Percentiles rank a stretch among this genome's conserved stretches.
Evolutionary conservation across 352 stramenopile genomes (phyloP).

Genomic region (Phytophthora fragariaefolia): DNA sequence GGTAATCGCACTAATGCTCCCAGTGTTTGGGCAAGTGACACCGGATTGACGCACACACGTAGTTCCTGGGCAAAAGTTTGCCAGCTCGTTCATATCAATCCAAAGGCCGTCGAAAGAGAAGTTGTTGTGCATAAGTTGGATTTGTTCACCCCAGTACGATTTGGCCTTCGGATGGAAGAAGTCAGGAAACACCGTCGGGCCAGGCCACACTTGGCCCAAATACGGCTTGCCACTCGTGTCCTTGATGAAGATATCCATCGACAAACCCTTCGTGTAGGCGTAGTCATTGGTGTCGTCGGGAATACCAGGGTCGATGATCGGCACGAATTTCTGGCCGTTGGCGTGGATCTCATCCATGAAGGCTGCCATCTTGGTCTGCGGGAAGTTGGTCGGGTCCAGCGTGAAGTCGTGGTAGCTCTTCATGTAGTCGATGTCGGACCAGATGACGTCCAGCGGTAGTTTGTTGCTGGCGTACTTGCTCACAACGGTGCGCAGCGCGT

Average conservation of each 20-base stretch:
- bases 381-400: slow-evolving; percentile 61
- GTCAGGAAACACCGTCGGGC: slow-evolving; percentile 80
- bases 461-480: slow-evolving; percentile 46
- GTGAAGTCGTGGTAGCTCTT: slow-evolving; percentile 68
- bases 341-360: slow-evolving; percentile 65
- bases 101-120: slow-evolving; percentile 76
- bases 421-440: slow-evolving; percentile 78
- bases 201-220: slow-evolving; percentile 83
- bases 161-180: slow-evolving; percentile 79
- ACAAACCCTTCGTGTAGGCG: slow-evolving; percentile 60
- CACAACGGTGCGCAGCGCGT: slow-evolving; percentile 45
- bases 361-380: slow-evolving; percentile 29
- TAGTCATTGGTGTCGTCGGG: slow-evolving; percentile 56
- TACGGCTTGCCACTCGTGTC: slow-evolving; percentile 65
- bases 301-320: slow-evolving; percentile 88
- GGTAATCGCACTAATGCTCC: slow-evolving; percentile 42
- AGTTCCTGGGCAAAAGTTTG: slow-evolving; percentile 73
- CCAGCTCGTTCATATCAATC: slow-evolving; percentile 92
- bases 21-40: slow-evolving; percentile 44
- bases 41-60: slow-evolving; percentile 43
- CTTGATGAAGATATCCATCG: slow-evolving; percentile 83
- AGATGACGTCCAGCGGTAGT: slow-evolving; percentile 63
- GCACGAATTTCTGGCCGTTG: slow-evolving; percentile 67
- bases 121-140: slow-evolving; percentile 58
- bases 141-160: slow-evolving; percentile 71